These are phyloP conservation scores for Chenopodium formosanum DNA, from an alignment of 148 eudicot species.

Conservation along the genomic window DNA sequence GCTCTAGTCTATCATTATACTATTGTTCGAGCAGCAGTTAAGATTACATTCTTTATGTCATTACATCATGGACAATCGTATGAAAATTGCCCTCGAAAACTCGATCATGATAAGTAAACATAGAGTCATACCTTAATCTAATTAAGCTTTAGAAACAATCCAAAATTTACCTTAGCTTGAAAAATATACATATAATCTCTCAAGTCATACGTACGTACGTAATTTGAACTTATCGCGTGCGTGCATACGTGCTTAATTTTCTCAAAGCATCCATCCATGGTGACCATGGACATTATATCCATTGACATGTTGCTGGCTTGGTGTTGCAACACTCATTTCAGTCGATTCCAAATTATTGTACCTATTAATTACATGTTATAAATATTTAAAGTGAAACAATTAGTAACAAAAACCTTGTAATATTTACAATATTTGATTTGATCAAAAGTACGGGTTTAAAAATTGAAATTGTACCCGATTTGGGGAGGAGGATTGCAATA, in stretches of 20 bases:
- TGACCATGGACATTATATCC: slow-evolving; percentile 41
- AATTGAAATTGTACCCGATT: slow-evolving; percentile 32
- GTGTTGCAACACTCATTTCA: slow-evolving; percentile 31
- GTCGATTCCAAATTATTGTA: slow-evolving; percentile 31
- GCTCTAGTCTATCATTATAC: not conserved
- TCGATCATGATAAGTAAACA: slow-evolving; percentile 7
- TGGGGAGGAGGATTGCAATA: slow-evolving; percentile 36
- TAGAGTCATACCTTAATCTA: not conserved
- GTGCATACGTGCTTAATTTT: not conserved
- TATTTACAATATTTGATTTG: too few species aligned
- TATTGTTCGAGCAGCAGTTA: too few species aligned
- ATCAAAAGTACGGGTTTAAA: too few species aligned
- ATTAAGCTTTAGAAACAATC: slow-evolving; percentile 7
- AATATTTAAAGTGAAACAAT: not conserved
- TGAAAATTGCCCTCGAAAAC: slow-evolving; percentile 14
- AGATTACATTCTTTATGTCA: slow-evolving; percentile 9
- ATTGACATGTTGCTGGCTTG: slow-evolving; percentile 35
- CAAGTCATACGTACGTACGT: not conserved
- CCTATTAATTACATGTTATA: slow-evolving; percentile 14
- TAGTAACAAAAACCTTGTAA: not conserved
- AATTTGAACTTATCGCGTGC: not conserved
- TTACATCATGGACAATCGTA: slow-evolving; percentile 17
- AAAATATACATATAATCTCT: slow-evolving; percentile 5
- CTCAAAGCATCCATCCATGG: slow-evolving; percentile 59
- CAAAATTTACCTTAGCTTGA: slow-evolving; percentile 23